phyloP scores from a whole-genome alignment of 169 alveolate species.

The Babesia caballi region DNA sequence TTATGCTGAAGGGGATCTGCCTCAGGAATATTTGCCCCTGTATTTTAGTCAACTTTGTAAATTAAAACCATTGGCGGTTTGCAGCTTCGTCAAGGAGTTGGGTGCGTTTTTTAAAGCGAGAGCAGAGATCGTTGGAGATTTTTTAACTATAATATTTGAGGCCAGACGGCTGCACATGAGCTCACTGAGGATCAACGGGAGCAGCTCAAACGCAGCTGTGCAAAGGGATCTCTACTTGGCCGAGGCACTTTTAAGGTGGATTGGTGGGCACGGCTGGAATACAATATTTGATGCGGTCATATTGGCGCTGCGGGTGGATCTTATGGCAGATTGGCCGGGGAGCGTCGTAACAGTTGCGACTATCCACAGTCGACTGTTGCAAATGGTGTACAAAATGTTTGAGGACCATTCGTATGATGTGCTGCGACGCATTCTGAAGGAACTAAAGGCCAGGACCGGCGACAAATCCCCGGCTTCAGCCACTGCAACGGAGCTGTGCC shows the following conservation, averaged over 20 bases:
- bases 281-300: background rate
- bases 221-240: slow-evolving; percentile 6
- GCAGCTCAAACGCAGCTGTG: background rate
- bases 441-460: background rate
- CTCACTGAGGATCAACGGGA: background rate
- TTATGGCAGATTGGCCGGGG: background rate
- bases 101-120: background rate
- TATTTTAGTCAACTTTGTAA: background rate
- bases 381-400: background rate
- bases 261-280: slow-evolving; percentile 1
- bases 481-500: background rate
- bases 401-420: background rate
- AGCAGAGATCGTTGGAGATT: background rate
- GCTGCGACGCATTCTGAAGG: background rate
- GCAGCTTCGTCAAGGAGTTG: background rate
- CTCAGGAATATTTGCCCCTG: background rate
- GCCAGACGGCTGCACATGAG: background rate
- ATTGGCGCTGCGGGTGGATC: slow-evolving; percentile 9
- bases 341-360: background rate
- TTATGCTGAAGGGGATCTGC: background rate
- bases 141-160: background rate
- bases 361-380: background rate
- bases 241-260: slow-evolving; percentile 2
- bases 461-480: background rate
- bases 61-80: background rate